Percentiles rank a stretch among this genome's conserved stretches.
Conservation (phyloP, 2,329 filamentous ascomycete genomes). For the Fusarium musae region DNA sequence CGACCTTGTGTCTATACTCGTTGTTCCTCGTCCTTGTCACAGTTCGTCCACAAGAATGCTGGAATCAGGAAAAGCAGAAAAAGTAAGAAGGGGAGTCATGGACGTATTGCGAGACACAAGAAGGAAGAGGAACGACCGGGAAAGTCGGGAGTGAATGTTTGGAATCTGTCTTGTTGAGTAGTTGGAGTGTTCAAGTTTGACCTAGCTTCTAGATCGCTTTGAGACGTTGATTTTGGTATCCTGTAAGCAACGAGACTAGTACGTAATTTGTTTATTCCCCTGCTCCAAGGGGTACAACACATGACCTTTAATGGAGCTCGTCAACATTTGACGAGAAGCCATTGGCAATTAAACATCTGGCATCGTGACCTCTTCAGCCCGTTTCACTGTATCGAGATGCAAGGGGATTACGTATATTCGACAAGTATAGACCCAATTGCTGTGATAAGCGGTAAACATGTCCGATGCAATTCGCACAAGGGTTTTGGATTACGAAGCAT, state of each 20-base stretch:
- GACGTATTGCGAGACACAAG: not conserved
- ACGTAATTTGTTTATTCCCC: conserved; percentile 40
- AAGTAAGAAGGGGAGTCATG: not conserved
- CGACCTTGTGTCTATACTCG: not conserved
- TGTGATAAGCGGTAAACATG: conserved; percentile 29
- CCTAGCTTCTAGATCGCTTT: conserved; percentile 11
- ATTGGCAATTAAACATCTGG: conserved; percentile 44
- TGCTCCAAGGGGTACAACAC: conserved; percentile 36
- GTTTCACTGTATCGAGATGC: conserved; percentile 11
- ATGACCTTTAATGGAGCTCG: conserved; percentile 42
- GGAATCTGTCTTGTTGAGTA: conserved; percentile 9
- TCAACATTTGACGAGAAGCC: conserved; percentile 28
- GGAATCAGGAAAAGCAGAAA: not conserved
- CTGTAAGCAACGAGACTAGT: conserved; percentile 36
- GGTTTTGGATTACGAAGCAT: conserved; percentile 28
- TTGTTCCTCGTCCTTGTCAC: not conserved
- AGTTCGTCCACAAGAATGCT: not conserved
- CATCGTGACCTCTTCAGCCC: conserved; percentile 42
- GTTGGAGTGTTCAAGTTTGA: conserved; percentile 13
- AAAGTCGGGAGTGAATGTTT: not conserved
- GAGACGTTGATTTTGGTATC: conserved; percentile 13
- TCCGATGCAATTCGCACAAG: conserved; percentile 12
- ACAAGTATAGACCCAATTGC: conserved; percentile 4
- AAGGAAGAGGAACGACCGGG: not conserved
- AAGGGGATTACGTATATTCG: conserved; percentile 23